A percentile compares a stretch with the other conserved stretches of the same genome.
Conservation (phyloP, 192 early-diverging fungal species). For the Mortierella antarctica region DNA sequence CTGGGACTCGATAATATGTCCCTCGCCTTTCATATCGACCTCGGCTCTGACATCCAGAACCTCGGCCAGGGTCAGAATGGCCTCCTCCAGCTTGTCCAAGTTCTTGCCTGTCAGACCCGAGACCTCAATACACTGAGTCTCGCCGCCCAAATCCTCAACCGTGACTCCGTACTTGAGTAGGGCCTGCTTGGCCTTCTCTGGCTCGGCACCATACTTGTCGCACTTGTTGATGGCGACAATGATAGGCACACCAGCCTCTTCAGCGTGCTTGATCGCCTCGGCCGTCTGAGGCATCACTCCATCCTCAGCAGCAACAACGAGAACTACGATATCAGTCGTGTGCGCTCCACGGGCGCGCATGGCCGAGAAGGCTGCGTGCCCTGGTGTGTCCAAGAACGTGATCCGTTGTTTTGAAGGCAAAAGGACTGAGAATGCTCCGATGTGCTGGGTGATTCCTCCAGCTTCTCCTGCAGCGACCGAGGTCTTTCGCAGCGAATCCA, state of each 20-base stretch:
- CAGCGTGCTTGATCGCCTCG: constrained; percentile 94
- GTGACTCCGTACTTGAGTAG: constrained; percentile 84
- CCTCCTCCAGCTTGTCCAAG: constrained; percentile 90
- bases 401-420: constrained; percentile 78
- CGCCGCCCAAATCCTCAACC: constrained; percentile 93
- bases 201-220: constrained; percentile 87
- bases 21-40: constrained; percentile 80
- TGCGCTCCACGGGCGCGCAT: constrained; percentile 96
- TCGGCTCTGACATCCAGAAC: constrained; percentile 90
- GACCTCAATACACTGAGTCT: constrained; percentile 89
- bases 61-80: constrained; percentile 87
- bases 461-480: constrained; percentile 93
- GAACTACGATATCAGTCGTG: constrained; percentile 93
- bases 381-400: constrained; percentile 97
- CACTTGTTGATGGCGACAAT: constrained; percentile 99
- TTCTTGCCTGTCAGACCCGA: constrained; percentile 90
- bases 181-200: constrained; percentile 68
- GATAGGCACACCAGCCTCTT: constrained; percentile 86
- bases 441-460: constrained; percentile 98
- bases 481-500: constrained; percentile 92
- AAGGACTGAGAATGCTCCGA: constrained; percentile 91
- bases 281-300: constrained; percentile 99
- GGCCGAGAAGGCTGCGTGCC: constrained; percentile 94
- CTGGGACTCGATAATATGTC: constrained; percentile 88
- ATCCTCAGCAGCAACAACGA: constrained; percentile 98